Percentiles rank a stretch among this genome's conserved stretches.
Evolutionary conservation across 2,329 filamentous ascomycete species (phyloP).

Genomic region (Graphiopsis chlorocephala): DNA sequence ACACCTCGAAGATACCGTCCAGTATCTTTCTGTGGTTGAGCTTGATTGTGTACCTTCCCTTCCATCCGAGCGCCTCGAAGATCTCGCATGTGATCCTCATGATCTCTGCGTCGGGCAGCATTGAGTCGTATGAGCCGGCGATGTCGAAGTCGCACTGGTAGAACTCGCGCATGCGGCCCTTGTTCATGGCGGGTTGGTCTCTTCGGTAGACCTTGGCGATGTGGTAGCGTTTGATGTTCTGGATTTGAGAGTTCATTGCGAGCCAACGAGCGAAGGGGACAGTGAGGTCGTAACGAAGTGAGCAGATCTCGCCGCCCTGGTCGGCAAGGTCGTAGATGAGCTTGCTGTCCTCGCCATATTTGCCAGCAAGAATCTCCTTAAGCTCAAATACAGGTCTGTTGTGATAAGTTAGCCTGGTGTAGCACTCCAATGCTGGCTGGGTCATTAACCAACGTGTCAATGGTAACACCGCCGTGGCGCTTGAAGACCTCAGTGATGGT

Average conservation of each 20-base stretch:
- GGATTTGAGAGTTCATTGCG: conserved; percentile 81
- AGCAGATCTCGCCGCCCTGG: conserved; percentile 82
- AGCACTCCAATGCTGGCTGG: not conserved
- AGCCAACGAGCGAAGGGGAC: conserved; percentile 90
- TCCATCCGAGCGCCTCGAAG: conserved; percentile 75
- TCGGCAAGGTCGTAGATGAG: conserved; percentile 88
- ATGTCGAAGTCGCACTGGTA: conserved; percentile 98
- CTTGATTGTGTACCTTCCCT: conserved; percentile 78
- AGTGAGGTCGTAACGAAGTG: conserved; percentile 81
- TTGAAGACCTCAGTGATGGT: conserved; percentile 78
- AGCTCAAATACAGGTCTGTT: conserved; percentile 72
- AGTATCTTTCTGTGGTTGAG: conserved; percentile 93
- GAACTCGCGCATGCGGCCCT: conserved; percentile 92
- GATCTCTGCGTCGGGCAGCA: conserved; percentile 90
- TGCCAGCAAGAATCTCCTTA: conserved; percentile 80
- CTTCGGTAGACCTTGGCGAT: conserved; percentile 87
- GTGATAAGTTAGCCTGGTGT: not conserved
- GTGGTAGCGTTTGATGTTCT: conserved; percentile 89
- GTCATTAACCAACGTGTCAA: conserved; percentile 62
- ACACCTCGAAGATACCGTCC: conserved; percentile 87
- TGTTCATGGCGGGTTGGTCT: conserved; percentile 81
- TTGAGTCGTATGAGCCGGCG: conserved; percentile 80
- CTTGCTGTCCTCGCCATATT: conserved; percentile 90
- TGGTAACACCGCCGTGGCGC: conserved; percentile 73
- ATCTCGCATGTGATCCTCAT: conserved; percentile 81